Percentiles rank a stretch among this genome's conserved stretches.
Evolutionary conservation across 306 rosid genomes (phyloP).

Genomic region (Lathyrus tuberosus): DNA sequence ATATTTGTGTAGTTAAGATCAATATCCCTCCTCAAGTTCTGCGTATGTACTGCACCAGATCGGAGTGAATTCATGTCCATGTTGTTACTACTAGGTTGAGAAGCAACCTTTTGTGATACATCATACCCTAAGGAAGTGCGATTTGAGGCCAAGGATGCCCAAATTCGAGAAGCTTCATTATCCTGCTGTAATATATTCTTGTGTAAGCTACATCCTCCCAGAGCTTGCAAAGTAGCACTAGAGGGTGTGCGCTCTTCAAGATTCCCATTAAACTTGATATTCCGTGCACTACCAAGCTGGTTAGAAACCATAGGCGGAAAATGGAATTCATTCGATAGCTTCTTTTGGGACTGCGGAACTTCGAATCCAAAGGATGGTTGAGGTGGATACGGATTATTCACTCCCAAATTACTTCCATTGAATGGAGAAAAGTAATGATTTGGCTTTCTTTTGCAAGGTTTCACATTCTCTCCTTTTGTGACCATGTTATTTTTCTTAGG

Average conservation of each 20-base stretch:
- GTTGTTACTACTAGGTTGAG: constrained; percentile 53
- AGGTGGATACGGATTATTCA: constrained; percentile 53
- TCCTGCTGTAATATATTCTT: constrained; percentile 54
- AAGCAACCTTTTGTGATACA: constrained; percentile 52
- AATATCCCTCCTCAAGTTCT: constrained; percentile 51
- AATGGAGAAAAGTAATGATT: constrained; percentile 55
- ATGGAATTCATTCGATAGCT: constrained; percentile 57
- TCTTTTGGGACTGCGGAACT: constrained; percentile 62
- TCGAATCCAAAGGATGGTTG: constrained; percentile 48
- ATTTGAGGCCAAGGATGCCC: constrained; percentile 62
- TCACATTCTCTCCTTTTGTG: constrained; percentile 50
- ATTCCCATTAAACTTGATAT: constrained; percentile 54
- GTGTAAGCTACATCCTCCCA: constrained; percentile 64
- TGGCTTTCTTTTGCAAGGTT: constrained; percentile 55
- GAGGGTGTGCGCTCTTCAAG: constrained; percentile 56
- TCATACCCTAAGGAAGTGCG: constrained; percentile 52
- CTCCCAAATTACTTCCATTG: constrained; percentile 43
- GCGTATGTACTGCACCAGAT: constrained; percentile 54
- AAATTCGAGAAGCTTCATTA: constrained; percentile 63
- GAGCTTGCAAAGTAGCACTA: constrained; percentile 47
- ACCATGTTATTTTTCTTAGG: constrained; percentile 46
- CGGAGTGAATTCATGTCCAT: constrained; percentile 47
- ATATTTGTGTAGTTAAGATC: constrained; percentile 57
- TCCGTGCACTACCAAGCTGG: constrained; percentile 56
- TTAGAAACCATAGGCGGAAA: constrained; percentile 57